Evolutionary conservation across 2,329 filamentous ascomycete species (phyloP).

Genomic region (Alternaria triticina): DNA sequence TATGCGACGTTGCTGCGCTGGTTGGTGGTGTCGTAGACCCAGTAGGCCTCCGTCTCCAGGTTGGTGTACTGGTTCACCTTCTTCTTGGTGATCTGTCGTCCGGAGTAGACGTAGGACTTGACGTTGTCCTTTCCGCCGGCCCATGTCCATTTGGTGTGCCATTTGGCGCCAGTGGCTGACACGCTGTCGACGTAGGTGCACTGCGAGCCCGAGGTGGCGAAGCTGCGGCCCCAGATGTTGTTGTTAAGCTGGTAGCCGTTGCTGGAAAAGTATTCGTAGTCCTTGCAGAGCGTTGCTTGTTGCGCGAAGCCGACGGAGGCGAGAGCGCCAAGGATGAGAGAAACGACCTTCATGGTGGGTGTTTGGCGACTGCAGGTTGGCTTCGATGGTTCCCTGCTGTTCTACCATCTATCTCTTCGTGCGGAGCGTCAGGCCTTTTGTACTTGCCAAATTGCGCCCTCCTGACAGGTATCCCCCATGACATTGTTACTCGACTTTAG

Average conservation of each 20-base stretch:
- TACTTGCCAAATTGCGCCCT: neutral
- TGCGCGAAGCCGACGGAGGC: conserved; percentile 4
- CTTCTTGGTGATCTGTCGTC: conserved; percentile 24
- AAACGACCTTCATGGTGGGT: conserved; percentile 10
- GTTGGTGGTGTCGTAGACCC: conserved; percentile 26
- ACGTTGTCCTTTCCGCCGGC: conserved; percentile 29
- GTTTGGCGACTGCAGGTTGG: neutral
- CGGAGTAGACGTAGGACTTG: conserved; percentile 32
- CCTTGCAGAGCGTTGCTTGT: conserved; percentile 21
- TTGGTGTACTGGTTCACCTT: conserved; percentile 25
- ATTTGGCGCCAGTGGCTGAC: conserved; percentile 19
- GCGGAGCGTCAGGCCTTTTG: conserved; percentile 1
- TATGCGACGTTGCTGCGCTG: conserved; percentile 34
- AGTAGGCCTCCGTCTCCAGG: conserved; percentile 25
- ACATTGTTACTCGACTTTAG: conserved; percentile 3
- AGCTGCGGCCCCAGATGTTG: conserved; percentile 31
- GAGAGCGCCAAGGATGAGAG: conserved; percentile 8
- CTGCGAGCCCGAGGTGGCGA: conserved; percentile 20
- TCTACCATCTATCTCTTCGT: neutral
- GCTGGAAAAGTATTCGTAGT: conserved; percentile 26
- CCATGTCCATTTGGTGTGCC: conserved; percentile 27
- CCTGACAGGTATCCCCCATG: neutral
- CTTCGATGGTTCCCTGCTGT: neutral
- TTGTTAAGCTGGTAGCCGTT: conserved; percentile 34
- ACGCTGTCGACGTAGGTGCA: conserved; percentile 29